Evolutionary conservation across 495 filamentous ascomycete species (phyloP), one percentile per base, ranked within the genome.

Genomic region (Lophiostoma macrostomum): DNA sequence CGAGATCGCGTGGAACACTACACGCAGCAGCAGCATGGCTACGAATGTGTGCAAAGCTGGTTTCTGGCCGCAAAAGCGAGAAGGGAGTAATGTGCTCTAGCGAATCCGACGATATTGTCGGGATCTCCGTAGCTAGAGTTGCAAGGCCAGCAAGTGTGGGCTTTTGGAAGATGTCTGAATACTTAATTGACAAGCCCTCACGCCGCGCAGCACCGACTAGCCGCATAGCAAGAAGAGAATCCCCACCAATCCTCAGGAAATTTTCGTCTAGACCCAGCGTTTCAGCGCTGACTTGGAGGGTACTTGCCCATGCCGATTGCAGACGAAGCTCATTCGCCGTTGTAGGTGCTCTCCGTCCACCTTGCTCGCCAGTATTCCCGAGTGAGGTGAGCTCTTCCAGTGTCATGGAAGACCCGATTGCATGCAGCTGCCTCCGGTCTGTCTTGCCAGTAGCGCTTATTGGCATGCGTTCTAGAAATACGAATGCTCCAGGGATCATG

Each of bases 21-120:
- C 66, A 72, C 31, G 31, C 16, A 19, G 38, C 56, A 0, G 64
- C 56, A 3, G 43, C 56, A 19, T 60, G 51, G 22, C 65, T 57
- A 6, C 35, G 13, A 13, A 58, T 18, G 14, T 20, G 24, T 22
- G 19, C 40, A n/a, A n/a, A n/a, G n/a, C n/a, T n/a, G n/a, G n/a
- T n/a, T 32, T 35, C 37, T 22, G 35, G 32, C 36, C 36, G 52
- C 45, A 47, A 28, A 4, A 60, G 19, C 6, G 35, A 44, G 37
- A 50, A 55, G 3, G 50, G 56, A 11, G 20, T 14, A n/a, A 45
- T 46, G 13, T 8, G 8, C 20, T 22, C 10, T 12, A 16, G 23
- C 16, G 13, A n/a, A 16, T 47, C 49, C 8, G 24, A 31, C n/a
- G 28, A 35, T n/a, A n/a, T n/a, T n/a, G n/a, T n/a, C n/a, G n/a